Conservation (phyloP, 148 eudicot genomes). For the Amaranthus palmeri region DNA sequence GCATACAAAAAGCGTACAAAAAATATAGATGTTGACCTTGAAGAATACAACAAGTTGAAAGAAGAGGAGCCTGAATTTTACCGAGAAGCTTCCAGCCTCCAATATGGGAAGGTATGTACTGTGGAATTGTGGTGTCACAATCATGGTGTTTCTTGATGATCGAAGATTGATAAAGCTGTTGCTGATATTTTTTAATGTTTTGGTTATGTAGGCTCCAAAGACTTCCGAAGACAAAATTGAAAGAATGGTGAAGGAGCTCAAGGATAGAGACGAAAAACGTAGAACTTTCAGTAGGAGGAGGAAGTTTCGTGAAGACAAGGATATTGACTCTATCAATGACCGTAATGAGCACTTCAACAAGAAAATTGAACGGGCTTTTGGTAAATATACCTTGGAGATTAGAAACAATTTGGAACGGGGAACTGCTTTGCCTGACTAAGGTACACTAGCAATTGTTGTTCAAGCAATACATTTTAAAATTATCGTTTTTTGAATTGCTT, state of each 20-base stretch:
- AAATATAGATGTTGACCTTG: constrained; percentile 61
- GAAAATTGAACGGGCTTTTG: constrained; percentile 97
- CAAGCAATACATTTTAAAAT: not conserved
- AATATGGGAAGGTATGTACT: constrained; percentile 77
- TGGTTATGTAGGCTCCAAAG: constrained; percentile 62
- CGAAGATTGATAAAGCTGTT: not conserved
- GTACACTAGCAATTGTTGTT: constrained; percentile 17
- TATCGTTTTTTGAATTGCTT: not conserved
- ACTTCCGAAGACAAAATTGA: constrained; percentile 66
- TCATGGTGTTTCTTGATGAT: not conserved
- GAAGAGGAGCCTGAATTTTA: constrained; percentile 96
- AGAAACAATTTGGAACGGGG: constrained; percentile 97
- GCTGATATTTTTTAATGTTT: not conserved
- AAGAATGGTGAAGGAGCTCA: constrained; percentile 87
- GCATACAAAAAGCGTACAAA: constrained; percentile 95
- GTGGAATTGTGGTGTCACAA: not conserved
- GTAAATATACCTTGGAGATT: constrained; percentile 90
- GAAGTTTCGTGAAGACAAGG: constrained; percentile 81
- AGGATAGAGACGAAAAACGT: constrained; percentile 81
- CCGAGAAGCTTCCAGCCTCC: constrained; percentile 93
- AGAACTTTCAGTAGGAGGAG: constrained; percentile 81
- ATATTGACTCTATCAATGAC: constrained; percentile 90
- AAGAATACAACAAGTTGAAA: constrained; percentile 78
- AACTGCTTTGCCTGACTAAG: constrained; percentile 93
- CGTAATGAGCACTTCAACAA: constrained; percentile 98